These are phyloP conservation scores for Cordia subcordata DNA, from an alignment of 257 asterid species.

Conservation along the genomic window DNA sequence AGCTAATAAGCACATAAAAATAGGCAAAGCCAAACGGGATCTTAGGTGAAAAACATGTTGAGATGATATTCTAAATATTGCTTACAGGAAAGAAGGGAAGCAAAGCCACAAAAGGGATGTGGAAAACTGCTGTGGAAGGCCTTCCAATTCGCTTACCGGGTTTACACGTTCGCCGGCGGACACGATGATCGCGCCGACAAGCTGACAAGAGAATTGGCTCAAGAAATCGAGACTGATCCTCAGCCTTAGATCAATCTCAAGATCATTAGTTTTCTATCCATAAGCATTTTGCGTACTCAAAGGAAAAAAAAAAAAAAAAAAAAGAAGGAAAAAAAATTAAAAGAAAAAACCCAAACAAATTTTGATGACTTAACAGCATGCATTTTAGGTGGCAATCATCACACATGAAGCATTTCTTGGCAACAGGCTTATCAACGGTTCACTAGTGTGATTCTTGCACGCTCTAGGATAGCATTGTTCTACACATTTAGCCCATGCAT, in stretches of 20 bases:
- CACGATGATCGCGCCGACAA: constrained; percentile 85
- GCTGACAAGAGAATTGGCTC: constrained; percentile 71
- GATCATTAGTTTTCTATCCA: too few species aligned
- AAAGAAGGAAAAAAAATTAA: too few species aligned
- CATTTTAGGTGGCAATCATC: too few species aligned
- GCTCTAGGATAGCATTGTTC: too few species aligned
- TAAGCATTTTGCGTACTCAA: neutral
- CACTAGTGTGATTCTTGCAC: too few species aligned
- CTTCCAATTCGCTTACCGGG: constrained; percentile 80
- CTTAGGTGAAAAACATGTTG: neutral
- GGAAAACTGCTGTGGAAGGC: constrained; percentile 69
- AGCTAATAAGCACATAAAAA: too few species aligned
- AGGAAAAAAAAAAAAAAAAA: too few species aligned
- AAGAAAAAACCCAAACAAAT: too few species aligned
- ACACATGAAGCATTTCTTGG: too few species aligned
- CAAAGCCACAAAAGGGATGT: constrained; percentile 27
- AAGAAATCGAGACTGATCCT: constrained; percentile 48
- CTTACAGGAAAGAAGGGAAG: constrained; percentile 58
- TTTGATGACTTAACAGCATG: neutral
- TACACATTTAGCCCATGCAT: neutral
- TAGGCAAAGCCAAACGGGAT: too few species aligned
- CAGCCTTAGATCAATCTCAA: neutral
- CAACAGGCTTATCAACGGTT: too few species aligned
- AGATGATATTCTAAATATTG: neutral
- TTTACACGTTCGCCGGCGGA: constrained; percentile 84